Percentiles rank a stretch among this genome's conserved stretches.
Conservation (phyloP, 176 grass and related monocot species). For the Echinochloa phyllopogon region DNA sequence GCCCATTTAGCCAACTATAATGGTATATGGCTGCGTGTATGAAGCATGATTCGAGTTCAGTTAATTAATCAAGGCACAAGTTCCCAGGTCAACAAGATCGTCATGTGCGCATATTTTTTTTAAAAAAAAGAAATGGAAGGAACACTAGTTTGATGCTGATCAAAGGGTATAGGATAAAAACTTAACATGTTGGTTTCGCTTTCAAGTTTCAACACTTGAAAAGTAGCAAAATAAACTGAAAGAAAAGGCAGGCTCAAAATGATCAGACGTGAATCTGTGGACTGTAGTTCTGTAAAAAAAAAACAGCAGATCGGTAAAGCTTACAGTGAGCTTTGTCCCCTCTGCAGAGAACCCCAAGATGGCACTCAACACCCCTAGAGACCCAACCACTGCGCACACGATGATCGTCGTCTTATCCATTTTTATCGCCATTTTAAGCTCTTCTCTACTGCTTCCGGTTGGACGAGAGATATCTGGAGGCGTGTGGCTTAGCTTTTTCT, state of each 20-base stretch:
- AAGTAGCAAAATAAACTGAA: background rate
- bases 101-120: background rate
- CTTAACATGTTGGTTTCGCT: no score
- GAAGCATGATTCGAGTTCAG: background rate
- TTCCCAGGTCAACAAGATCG: background rate
- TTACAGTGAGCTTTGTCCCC: constrained; percentile 46
- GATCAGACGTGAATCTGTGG: no score
- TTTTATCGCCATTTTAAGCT: background rate
- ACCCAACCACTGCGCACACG: constrained; percentile 6
- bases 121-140: no score
- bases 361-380: constrained; percentile 2
- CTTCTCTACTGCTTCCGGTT: background rate
- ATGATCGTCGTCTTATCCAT: constrained; percentile 14
- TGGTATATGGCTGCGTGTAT: constrained; percentile 19
- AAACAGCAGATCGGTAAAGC: background rate
- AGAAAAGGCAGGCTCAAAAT: no score
- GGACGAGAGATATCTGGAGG: background rate
- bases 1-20: no score
- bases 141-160: no score
- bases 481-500: background rate
- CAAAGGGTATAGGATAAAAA: no score
- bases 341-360: constrained; percentile 47
- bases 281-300: no score
- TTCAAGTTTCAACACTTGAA: no score
- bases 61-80: background rate